phyloP scores from a whole-genome alignment of 2,329 filamentous ascomycete genomes.

The Xylariaceae sp. region DNA sequence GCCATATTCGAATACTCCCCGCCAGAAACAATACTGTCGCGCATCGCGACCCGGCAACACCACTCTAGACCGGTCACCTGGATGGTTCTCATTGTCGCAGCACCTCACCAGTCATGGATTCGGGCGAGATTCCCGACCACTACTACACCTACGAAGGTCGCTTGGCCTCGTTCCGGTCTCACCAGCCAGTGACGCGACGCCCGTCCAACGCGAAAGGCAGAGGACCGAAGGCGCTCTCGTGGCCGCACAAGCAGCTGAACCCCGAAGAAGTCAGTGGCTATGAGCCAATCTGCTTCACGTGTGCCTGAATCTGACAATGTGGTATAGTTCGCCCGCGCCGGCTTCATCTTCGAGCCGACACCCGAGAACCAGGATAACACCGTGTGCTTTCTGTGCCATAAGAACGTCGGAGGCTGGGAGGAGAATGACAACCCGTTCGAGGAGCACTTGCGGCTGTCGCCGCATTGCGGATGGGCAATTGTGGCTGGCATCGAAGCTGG shows the following conservation, averaged over 20 bases:
- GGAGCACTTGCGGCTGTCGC: conserved; percentile 80
- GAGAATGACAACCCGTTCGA: conserved; percentile 71
- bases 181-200: conserved; percentile 58
- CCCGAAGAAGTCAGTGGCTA: conserved; percentile 50
- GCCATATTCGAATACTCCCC: no score
- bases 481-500: conserved; percentile 55
- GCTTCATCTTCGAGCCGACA: conserved; percentile 81
- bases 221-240: conserved; percentile 52
- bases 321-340: conserved; percentile 73
- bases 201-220: conserved; percentile 59
- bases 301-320: conserved; percentile 7
- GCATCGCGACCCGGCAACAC: no score
- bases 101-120: conserved; percentile 20
- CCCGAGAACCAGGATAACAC: conserved; percentile 76
- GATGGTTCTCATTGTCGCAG: no score
- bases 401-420: conserved; percentile 88
- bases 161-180: conserved; percentile 67
- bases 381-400: conserved; percentile 78
- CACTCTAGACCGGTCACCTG: no score
- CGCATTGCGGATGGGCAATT: conserved; percentile 81
- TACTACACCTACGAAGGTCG: conserved; percentile 66
- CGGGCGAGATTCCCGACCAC: conserved; percentile 32
- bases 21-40: no score
- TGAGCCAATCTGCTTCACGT: background rate
- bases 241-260: conserved; percentile 69